Conservation (phyloP, 2,329 filamentous ascomycete species). For the Alternaria infectoria region DNA sequence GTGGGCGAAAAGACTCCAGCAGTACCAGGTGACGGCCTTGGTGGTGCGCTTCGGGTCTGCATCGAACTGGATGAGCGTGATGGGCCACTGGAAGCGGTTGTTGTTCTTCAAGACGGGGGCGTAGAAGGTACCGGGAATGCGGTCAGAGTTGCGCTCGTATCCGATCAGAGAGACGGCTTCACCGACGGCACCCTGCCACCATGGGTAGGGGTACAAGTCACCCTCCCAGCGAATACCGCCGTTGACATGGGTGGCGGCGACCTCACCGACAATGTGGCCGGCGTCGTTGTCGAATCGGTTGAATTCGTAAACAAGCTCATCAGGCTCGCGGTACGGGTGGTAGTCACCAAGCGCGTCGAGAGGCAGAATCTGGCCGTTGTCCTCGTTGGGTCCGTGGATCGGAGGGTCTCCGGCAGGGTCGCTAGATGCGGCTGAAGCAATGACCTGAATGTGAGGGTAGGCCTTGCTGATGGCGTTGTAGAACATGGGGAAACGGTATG, state of each 20-base stretch:
- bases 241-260: slow-evolving; percentile 43
- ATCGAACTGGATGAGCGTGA: slow-evolving; percentile 50
- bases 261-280: slow-evolving; percentile 44
- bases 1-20: slow-evolving; percentile 51
- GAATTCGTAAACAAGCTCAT: slow-evolving; percentile 52
- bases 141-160: slow-evolving; percentile 69
- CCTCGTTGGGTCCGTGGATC: slow-evolving; percentile 45
- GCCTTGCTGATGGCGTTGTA: slow-evolving; percentile 41
- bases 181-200: slow-evolving; percentile 64
- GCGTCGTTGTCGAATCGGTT: slow-evolving; percentile 52
- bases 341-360: slow-evolving; percentile 44
- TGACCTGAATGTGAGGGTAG: slow-evolving; percentile 46
- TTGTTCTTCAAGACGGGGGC: slow-evolving; percentile 44
- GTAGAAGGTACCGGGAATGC: slow-evolving; percentile 58
- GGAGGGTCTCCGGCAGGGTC: slow-evolving; percentile 36
- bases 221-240: slow-evolving; percentile 38
- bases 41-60: slow-evolving; percentile 46
- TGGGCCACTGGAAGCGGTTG: slow-evolving; percentile 46
- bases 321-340: slow-evolving; percentile 54
- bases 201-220: slow-evolving; percentile 32
- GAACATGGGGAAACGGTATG: slow-evolving; percentile 44
- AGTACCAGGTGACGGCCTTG: slow-evolving; percentile 41
- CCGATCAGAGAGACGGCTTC: slow-evolving; percentile 71
- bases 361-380: slow-evolving; percentile 28
- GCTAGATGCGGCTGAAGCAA: slow-evolving; percentile 39